Evolutionary conservation across 2,329 filamentous ascomycete species (phyloP).

Genomic region (Trichoderma hamatum): DNA sequence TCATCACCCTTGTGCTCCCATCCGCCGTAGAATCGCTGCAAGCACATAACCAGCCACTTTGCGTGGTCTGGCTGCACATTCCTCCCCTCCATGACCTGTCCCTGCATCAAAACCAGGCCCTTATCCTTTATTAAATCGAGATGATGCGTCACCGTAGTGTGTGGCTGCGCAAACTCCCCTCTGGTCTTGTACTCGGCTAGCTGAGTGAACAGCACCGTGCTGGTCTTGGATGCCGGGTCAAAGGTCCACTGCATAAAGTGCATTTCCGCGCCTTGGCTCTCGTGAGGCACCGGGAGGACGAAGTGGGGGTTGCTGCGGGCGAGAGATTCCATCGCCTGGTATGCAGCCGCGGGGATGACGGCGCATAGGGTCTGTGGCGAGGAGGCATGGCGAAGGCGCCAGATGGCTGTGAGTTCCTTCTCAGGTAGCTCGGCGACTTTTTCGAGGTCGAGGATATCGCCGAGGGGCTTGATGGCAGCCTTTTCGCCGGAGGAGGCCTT

Average conservation of each 20-base stretch:
- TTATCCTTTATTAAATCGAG: conserved; percentile 74
- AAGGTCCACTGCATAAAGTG: conserved; percentile 98
- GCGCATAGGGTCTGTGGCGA: conserved; percentile 81
- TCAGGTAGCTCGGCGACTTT: conserved; percentile 74
- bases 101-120: conserved; percentile 84
- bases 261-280: conserved; percentile 75
- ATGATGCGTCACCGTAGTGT: conserved; percentile 94
- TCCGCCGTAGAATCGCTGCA: conserved; percentile 90
- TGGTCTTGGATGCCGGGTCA: conserved; percentile 65
- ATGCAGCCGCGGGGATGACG: conserved; percentile 73
- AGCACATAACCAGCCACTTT: conserved; percentile 86
- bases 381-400: conserved; percentile 82
- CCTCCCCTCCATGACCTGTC: conserved; percentile 72
- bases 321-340: conserved; percentile 68
- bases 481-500: conserved; percentile 31
- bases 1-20: conserved; percentile 52
- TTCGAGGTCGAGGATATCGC: conserved; percentile 70
- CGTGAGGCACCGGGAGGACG: conserved; percentile 80
- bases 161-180: conserved; percentile 86
- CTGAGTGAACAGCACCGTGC: conserved; percentile 88
- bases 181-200: conserved; percentile 90
- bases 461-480: conserved; percentile 50
- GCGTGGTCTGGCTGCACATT: conserved; percentile 80
- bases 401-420: conserved; percentile 84
- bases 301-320: conserved; percentile 83